These are phyloP conservation scores for Dendrothele bispora DNA, from an alignment of 768 basidiomycete genomes.

Conservation along the genomic window DNA sequence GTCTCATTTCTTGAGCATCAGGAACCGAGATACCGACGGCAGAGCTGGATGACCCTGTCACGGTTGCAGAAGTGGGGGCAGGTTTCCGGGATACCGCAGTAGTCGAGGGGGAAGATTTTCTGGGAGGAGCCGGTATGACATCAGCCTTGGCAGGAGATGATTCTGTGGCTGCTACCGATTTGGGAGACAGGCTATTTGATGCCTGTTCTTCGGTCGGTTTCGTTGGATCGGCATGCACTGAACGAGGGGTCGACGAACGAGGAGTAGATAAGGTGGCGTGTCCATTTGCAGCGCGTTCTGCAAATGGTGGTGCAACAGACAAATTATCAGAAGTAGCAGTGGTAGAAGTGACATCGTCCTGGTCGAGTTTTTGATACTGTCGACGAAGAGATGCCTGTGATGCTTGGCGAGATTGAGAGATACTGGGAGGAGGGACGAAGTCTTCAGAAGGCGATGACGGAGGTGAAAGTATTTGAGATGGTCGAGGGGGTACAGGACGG, in stretches of 20 bases:
- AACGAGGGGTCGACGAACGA: too few relatives aligned
- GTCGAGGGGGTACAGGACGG: slow-evolving; percentile 61
- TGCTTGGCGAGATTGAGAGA: slow-evolving; percentile 24
- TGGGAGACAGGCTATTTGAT: too few relatives aligned
- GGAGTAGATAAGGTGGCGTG: too few relatives aligned
- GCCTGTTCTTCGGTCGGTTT: too few relatives aligned
- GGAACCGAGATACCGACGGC: slow-evolving; percentile 36
- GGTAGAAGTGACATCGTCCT: slow-evolving; percentile 38
- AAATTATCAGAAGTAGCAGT: not conserved
- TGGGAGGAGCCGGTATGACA: not conserved
- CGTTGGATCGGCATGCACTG: too few relatives aligned
- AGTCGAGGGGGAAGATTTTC: not conserved
- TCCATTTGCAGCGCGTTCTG: too few relatives aligned
- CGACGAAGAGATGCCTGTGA: too few relatives aligned
- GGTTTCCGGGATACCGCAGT: not conserved
- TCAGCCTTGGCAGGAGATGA: too few relatives aligned
- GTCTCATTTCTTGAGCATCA: slow-evolving; percentile 66
- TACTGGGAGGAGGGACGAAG: slow-evolving; percentile 30
- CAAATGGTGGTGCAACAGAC: too few relatives aligned
- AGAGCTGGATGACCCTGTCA: slow-evolving; percentile 17
- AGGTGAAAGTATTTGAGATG: slow-evolving; percentile 41
- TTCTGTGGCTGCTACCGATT: not conserved
- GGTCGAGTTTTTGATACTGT: too few relatives aligned
- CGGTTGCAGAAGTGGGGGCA: not conserved
- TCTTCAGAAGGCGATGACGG: slow-evolving; percentile 47